A percentile compares a stretch with the other conserved stretches of the same genome.
Evolutionary conservation across 78 protist genomes (phyloP).

Genomic region (Fonticula alba): DNA sequence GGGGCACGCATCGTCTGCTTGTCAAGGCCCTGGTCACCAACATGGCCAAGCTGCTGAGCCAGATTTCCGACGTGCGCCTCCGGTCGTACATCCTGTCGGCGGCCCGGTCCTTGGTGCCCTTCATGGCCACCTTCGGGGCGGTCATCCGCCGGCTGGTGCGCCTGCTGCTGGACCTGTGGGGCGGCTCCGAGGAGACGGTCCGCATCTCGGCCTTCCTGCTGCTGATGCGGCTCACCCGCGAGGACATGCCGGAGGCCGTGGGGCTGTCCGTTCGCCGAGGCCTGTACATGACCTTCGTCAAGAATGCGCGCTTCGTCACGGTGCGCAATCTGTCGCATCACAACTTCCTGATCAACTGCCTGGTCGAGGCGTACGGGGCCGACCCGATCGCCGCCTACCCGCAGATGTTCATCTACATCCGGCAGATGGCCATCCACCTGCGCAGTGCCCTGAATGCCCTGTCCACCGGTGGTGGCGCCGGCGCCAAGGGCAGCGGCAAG

Average conservation of each 20-base stretch:
- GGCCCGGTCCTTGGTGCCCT: no score
- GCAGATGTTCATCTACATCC: constrained; percentile 64
- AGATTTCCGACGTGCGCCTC: no score
- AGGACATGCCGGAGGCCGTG: constrained; percentile 38
- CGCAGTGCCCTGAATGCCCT: constrained; percentile 35
- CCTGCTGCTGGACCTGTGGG: constrained; percentile 25
- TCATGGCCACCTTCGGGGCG: no score
- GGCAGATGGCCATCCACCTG: constrained; percentile 75
- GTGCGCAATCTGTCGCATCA: constrained; percentile 2
- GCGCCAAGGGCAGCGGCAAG: no score
- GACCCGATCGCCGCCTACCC: constrained; percentile 44
- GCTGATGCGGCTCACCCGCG: constrained; percentile 26
- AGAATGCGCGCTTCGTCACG: constrained; percentile 3
- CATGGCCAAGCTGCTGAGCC: no score
- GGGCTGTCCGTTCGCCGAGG: constrained; percentile 40
- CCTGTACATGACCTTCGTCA: constrained; percentile 46
- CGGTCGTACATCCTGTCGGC: no score
- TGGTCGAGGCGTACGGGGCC: constrained; percentile 41
- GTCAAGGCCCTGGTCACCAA: no score
- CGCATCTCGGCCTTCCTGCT: constrained; percentile 28
- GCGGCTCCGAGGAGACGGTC: constrained; percentile 18
- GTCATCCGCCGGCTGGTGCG: neutral
- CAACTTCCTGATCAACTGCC: constrained; percentile 41
- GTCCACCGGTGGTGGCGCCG: no score
- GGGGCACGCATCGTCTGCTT: no score